Percentiles rank a stretch among this genome's conserved stretches.
Conservation (phyloP, 805 yeast species). For the Teunomyces stri region DNA sequence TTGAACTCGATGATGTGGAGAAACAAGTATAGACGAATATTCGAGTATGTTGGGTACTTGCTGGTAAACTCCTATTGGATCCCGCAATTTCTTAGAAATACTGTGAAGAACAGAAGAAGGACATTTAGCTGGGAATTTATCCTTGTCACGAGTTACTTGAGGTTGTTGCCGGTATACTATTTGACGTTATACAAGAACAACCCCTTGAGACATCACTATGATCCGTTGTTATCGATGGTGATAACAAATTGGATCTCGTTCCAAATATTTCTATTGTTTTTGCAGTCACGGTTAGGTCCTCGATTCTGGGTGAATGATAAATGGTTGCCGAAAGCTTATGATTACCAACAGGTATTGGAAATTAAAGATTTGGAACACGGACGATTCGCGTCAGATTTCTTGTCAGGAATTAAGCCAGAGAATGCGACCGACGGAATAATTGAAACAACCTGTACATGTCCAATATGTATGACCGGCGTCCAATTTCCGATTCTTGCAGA, state of each 20-base stretch:
- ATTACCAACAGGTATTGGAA: slow-evolving; percentile 70
- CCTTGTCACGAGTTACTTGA: slow-evolving; percentile 59
- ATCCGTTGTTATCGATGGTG: slow-evolving; percentile 46
- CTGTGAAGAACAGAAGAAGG: slow-evolving; percentile 64
- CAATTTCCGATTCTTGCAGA: slow-evolving; percentile 47
- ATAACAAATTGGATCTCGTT: slow-evolving; percentile 54
- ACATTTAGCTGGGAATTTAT: slow-evolving; percentile 71
- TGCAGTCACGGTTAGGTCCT: slow-evolving; percentile 73
- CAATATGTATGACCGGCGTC: slow-evolving; percentile 85
- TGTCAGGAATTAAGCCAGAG: slow-evolving; percentile 30
- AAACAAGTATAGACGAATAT: slow-evolving; percentile 45
- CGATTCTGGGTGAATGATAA: slow-evolving; percentile 78
- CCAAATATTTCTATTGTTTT: slow-evolving; percentile 56
- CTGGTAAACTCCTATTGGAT: slow-evolving; percentile 74
- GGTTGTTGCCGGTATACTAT: slow-evolving; percentile 67
- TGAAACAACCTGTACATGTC: slow-evolving; percentile 65
- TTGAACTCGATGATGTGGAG: slow-evolving; percentile 66
- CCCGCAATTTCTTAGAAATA: slow-evolving; percentile 83
- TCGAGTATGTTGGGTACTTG: slow-evolving; percentile 56
- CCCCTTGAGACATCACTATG: slow-evolving; percentile 69
- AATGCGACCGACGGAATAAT: slow-evolving; percentile 24
- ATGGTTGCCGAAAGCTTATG: slow-evolving; percentile 76
- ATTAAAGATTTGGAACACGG: slow-evolving; percentile 62
- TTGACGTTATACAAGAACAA: slow-evolving; percentile 52
- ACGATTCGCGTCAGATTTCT: slow-evolving; percentile 50